Conservation (phyloP, 1,284 basidiomycete species). For the Ustilago curta region DNA sequence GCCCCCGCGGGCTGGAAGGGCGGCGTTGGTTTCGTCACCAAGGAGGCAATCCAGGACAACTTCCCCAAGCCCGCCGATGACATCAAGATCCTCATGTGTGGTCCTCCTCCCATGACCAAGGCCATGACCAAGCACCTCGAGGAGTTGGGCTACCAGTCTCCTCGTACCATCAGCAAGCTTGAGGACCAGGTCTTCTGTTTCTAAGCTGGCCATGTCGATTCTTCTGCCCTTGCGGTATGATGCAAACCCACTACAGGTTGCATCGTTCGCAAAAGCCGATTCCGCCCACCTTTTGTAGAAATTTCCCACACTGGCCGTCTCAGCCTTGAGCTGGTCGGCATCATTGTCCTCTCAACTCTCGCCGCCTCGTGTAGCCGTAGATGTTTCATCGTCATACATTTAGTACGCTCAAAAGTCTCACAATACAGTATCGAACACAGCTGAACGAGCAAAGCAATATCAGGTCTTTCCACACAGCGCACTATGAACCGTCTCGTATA, state of each 20-base stretch:
- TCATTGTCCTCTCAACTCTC: neutral
- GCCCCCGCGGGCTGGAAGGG: conserved; percentile 86
- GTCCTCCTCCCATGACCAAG: conserved; percentile 93
- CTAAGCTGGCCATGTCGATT: conserved; percentile 26
- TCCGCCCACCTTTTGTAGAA: neutral
- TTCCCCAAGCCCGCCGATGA: conserved; percentile 64
- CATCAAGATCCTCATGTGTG: conserved; percentile 71
- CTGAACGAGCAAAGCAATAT: no score
- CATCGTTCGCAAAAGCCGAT: neutral
- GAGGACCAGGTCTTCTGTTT: conserved; percentile 65
- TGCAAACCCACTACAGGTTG: no score
- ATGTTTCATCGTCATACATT: neutral
- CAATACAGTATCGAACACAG: neutral
- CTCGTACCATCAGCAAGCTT: conserved; percentile 77
- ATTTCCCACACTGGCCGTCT: neutral
- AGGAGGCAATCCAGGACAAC: conserved; percentile 85
- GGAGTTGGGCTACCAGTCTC: conserved; percentile 85
- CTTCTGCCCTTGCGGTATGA: neutral
- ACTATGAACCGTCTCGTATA: no score
- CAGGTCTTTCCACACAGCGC: no score
- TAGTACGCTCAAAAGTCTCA: neutral
- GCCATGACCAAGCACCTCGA: conserved; percentile 97
- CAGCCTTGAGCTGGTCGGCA: neutral
- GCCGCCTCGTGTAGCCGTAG: neutral
- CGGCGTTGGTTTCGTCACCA: conserved; percentile 90